Evolutionary conservation across 768 basidiomycete genomes (phyloP).

Genomic region (Xanthoconium purpureum): DNA sequence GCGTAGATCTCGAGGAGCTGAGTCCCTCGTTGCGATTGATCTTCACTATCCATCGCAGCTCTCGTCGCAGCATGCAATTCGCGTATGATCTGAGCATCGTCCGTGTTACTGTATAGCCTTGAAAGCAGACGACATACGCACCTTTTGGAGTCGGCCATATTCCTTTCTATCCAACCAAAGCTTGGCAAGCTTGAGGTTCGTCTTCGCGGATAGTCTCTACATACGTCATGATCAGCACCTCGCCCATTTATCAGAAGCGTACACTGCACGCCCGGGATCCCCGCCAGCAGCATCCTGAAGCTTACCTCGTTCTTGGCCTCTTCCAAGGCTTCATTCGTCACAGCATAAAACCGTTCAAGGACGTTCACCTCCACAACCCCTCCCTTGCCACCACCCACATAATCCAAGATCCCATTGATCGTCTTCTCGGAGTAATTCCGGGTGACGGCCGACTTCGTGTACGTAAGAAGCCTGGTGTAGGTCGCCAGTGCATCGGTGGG

Average conservation of each 20-base stretch:
- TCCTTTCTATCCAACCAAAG: slow-evolving; percentile 96
- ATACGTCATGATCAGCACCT: neutral
- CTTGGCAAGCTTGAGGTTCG: slow-evolving; percentile 95
- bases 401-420: slow-evolving; percentile 97
- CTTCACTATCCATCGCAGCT: slow-evolving; percentile 60
- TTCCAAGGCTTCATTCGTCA: slow-evolving; percentile 81
- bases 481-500: slow-evolving; percentile 83
- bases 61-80: slow-evolving; percentile 70
- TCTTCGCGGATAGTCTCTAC: slow-evolving; percentile 90
- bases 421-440: slow-evolving; percentile 97
- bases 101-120: neutral
- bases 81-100: slow-evolving; percentile 56
- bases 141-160: slow-evolving; percentile 79
- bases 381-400: slow-evolving; percentile 88
- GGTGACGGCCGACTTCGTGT: slow-evolving; percentile 94
- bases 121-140: slow-evolving; percentile 28
- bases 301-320: slow-evolving; percentile 95
- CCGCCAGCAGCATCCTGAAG: too few species aligned
- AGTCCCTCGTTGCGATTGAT: slow-evolving; percentile 91
- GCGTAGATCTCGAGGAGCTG: slow-evolving; percentile 96
- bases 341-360: slow-evolving; percentile 93
- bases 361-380: slow-evolving; percentile 79
- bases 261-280: neutral
- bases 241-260: neutral
- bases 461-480: slow-evolving; percentile 82